These are phyloP conservation scores for Talaromyces trachyspermus DNA, from an alignment of 495 filamentous ascomycete genomes.

Conservation along the genomic window DNA sequence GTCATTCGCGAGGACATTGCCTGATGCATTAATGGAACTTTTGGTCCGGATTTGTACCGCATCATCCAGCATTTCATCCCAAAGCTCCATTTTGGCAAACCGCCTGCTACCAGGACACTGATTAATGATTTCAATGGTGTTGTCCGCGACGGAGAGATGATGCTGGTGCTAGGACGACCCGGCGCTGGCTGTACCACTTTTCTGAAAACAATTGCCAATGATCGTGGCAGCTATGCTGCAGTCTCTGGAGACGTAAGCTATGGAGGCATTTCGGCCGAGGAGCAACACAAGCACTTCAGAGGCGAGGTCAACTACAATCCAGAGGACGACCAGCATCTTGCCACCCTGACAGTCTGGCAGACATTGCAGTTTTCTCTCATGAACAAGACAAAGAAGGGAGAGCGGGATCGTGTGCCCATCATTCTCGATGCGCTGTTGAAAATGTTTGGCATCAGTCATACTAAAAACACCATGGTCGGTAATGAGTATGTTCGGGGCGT, in stretches of 20 bases:
- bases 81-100: slow-evolving; percentile 45
- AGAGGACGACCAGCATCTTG: slow-evolving; percentile 77
- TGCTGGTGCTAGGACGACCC: slow-evolving; percentile 75
- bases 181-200: slow-evolving; percentile 78
- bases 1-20: slow-evolving; percentile 65
- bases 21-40: slow-evolving; percentile 73
- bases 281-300: slow-evolving; percentile 61
- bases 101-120: slow-evolving; percentile 48
- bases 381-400: slow-evolving; percentile 73
- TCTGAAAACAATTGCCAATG: slow-evolving; percentile 68
- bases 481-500: slow-evolving; percentile 75
- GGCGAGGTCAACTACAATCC: slow-evolving; percentile 79
- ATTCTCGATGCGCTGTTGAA: slow-evolving; percentile 57
- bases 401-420: slow-evolving; percentile 57
- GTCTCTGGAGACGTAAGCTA: slow-evolving; percentile 70
- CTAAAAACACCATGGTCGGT: slow-evolving; percentile 74
- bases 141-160: slow-evolving; percentile 72
- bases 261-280: slow-evolving; percentile 64
- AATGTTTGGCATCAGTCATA: slow-evolving; percentile 76
- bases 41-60: slow-evolving; percentile 74
- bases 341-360: slow-evolving; percentile 69
- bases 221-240: slow-evolving; percentile 54
- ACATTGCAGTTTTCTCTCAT: slow-evolving; percentile 76
- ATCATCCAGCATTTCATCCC: slow-evolving; percentile 61
- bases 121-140: slow-evolving; percentile 74